These are phyloP conservation scores for Daldinia loculata DNA, from an alignment of 495 filamentous ascomycete genomes.

Conservation along the genomic window DNA sequence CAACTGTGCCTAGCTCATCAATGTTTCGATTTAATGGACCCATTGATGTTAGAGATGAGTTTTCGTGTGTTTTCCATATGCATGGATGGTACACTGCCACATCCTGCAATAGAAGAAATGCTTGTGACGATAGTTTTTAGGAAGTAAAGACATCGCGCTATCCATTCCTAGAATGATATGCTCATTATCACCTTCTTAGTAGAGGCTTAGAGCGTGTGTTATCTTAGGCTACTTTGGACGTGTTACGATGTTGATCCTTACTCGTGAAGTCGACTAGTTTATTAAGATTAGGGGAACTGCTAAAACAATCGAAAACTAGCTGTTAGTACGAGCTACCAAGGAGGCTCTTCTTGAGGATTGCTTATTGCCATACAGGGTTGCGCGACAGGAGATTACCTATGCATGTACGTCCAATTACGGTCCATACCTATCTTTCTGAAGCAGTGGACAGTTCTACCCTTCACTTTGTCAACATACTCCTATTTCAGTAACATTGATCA, in stretches of 20 bases:
- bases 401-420: not conserved
- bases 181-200: not conserved
- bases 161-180: not conserved
- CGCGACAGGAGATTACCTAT: not conserved
- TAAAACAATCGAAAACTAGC: not conserved
- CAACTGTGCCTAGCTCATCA: not conserved
- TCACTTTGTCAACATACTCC: not conserved
- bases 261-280: not conserved
- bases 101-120: not conserved
- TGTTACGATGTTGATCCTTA: not conserved
- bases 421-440: not conserved
- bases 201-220: not conserved
- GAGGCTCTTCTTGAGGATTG: not conserved
- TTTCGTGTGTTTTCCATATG: not conserved
- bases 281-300: not conserved
- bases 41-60: not conserved
- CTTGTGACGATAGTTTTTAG: not conserved
- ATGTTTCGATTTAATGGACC: not conserved
- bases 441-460: not conserved
- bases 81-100: slow-evolving; percentile 5
- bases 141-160: not conserved
- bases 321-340: not conserved
- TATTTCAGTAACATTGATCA: not conserved
- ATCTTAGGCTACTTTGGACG: not conserved
- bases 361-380: not conserved